phyloP scores from a whole-genome alignment of 202 grass and related monocot species.

The Saccharum hybrid region DNA sequence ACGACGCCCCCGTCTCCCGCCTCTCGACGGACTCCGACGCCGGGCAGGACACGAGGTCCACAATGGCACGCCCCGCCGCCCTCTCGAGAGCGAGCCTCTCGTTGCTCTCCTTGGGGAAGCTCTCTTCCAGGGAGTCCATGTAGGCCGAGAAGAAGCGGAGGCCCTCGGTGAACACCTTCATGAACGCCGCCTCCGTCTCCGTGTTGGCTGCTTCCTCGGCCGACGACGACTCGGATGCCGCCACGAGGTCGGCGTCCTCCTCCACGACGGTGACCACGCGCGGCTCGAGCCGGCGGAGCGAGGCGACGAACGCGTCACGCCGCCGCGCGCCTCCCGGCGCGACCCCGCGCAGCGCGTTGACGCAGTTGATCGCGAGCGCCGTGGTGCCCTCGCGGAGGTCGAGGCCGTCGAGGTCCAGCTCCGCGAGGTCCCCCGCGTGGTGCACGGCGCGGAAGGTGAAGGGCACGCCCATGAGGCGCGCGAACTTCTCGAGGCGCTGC shows the following conservation, averaged over 20 bases:
- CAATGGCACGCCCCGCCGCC: slow-evolving; percentile 65
- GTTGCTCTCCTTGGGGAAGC: slow-evolving; percentile 80
- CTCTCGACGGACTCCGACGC: slow-evolving; percentile 67
- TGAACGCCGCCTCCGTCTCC: slow-evolving; percentile 62
- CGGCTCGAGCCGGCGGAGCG: slow-evolving; percentile 64
- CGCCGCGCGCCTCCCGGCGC: slow-evolving; percentile 52
- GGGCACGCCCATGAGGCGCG: slow-evolving; percentile 88
- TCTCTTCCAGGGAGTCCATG: slow-evolving; percentile 89
- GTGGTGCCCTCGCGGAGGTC: slow-evolving; percentile 53
- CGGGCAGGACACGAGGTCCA: slow-evolving; percentile 78
- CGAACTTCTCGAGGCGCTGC: slow-evolving; percentile 94
- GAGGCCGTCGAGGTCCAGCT: slow-evolving; percentile 71
- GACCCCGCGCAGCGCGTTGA: slow-evolving; percentile 71
- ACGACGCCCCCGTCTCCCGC: slow-evolving; percentile 67
- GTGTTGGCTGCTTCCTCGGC: slow-evolving; percentile 25
- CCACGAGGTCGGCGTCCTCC: slow-evolving; percentile 76
- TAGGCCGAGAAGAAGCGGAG: slow-evolving; percentile 83
- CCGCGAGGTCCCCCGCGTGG: slow-evolving; percentile 72
- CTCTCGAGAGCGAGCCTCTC: slow-evolving; percentile 77
- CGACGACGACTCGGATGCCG: background rate
- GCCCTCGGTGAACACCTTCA: slow-evolving; percentile 78
- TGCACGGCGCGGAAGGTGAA: slow-evolving; percentile 84
- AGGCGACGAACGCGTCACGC: slow-evolving; percentile 58
- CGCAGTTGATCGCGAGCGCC: slow-evolving; percentile 78
- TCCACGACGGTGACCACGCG: slow-evolving; percentile 81